Evolutionary conservation across 2,329 filamentous ascomycete species (phyloP).

Genomic region (Stagonosporopsis vannaccii): DNA sequence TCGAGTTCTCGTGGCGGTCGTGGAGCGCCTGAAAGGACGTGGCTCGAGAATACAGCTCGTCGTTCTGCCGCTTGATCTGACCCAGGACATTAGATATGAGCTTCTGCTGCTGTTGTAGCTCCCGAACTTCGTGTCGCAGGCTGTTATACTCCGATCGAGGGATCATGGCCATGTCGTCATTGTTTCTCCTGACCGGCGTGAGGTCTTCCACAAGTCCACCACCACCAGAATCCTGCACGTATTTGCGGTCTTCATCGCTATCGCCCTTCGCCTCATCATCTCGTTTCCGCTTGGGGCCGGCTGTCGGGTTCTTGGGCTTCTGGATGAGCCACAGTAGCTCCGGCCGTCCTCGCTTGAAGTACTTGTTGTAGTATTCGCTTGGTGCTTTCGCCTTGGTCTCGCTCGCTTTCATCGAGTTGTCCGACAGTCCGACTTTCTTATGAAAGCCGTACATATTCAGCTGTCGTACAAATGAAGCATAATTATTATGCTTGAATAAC

Average conservation of each 20-base stretch:
- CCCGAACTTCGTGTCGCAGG: slow-evolving; percentile 80
- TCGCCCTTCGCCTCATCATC: slow-evolving; percentile 71
- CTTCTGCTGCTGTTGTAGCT: slow-evolving; percentile 84
- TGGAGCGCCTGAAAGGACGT: slow-evolving; percentile 89
- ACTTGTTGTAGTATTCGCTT: slow-evolving; percentile 97
- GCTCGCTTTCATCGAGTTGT: slow-evolving; percentile 97
- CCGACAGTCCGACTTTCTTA: slow-evolving; percentile 73
- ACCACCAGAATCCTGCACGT: slow-evolving; percentile 53
- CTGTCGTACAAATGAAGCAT: slow-evolving; percentile 78
- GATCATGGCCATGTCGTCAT: slow-evolving; percentile 59
- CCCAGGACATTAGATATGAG: slow-evolving; percentile 84
- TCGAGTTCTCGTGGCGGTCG: slow-evolving; percentile 96
- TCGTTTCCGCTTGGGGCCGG: slow-evolving; percentile 57
- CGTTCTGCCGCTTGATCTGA: slow-evolving; percentile 83
- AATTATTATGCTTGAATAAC: slow-evolving; percentile 81
- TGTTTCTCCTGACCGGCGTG: slow-evolving; percentile 47
- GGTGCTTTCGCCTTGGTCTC: slow-evolving; percentile 97
- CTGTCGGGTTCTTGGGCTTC: slow-evolving; percentile 80
- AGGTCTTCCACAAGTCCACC: slow-evolving; percentile 51
- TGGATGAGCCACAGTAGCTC: slow-evolving; percentile 96
- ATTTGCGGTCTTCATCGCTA: slow-evolving; percentile 69
- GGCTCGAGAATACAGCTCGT: slow-evolving; percentile 86
- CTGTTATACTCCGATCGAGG: slow-evolving; percentile 77
- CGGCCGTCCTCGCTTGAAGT: slow-evolving; percentile 90
- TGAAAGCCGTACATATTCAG: slow-evolving; percentile 66